Base-by-base conservation (phyloP, 768 basidiomycete species). In the Russula olivacea region DNA sequence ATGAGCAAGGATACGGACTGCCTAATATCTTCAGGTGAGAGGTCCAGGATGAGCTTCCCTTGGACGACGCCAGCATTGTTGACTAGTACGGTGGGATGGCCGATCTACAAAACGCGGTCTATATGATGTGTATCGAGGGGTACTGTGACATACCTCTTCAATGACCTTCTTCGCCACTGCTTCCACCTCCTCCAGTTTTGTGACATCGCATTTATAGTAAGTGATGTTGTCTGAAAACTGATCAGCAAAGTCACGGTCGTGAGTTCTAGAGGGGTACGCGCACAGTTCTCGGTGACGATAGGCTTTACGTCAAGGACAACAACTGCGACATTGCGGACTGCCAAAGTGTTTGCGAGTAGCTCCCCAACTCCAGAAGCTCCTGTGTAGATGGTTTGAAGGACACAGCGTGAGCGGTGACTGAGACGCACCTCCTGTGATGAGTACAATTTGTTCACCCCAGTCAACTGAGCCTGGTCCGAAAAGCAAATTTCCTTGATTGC, bases 21-120 rank as follows among this genome's bases (percentile, higher is more conserved):
- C 66, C 83, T 76, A 50, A 98, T 74, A 69, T 99, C 96, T 58
- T 84, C 80, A 5, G 88, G 81, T 2, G 74, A 77, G 61, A 97
- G 77, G 69, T 98, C 94, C 14, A 95, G 75, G 36, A 99, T 76
- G 2, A 86, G 75, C 69, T 94, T 95, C 28, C 94, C 93, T 74
- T 94, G 91, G 28, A 90, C 91, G 61, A 97, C 86, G 21, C 95
- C 97, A 0, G 96, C 97, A 71, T 96, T 98, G 76, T 98, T 98
- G 68, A 99, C 79, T 25, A 99, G 76, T 43, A 98, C 81, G 0
- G 97, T 97, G 0, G 91, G 91, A 62, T 89, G 81, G 3, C 92
- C 95, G 57, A 96, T 79, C 91, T 95, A 68, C 36, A 30, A 52
- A 7, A 10, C 58, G 25, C n/a, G 25, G 21, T 45, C 60, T 41